Conservation (phyloP, 257 asterid species). For the Handroanthus guayacan region DNA sequence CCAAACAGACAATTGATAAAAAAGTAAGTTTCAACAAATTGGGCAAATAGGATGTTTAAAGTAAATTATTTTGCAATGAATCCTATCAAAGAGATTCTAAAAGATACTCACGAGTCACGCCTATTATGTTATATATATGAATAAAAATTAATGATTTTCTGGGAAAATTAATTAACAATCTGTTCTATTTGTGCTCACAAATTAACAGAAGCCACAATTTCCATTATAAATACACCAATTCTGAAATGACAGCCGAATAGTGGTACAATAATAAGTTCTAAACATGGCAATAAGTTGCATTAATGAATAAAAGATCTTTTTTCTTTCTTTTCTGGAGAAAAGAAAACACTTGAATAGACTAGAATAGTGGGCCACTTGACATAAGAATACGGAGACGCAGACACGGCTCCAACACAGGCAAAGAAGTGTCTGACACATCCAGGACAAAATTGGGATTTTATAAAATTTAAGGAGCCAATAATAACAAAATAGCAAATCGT, state of each 20-base stretch:
- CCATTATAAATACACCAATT: neutral
- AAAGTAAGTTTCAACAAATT: neutral
- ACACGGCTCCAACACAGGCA: too few relatives aligned
- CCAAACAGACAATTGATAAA: neutral
- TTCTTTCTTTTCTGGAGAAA: too few relatives aligned
- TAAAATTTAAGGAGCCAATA: too few relatives aligned
- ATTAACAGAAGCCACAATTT: constrained; percentile 7
- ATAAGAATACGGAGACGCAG: too few relatives aligned
- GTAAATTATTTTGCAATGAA: neutral
- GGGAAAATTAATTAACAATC: neutral
- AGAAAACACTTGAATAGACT: too few relatives aligned
- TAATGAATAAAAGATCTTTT: too few relatives aligned
- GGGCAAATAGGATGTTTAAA: neutral
- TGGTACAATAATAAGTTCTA: neutral
- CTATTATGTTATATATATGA: too few relatives aligned
- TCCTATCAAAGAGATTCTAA: neutral
- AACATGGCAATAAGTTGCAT: too few relatives aligned
- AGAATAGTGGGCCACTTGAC: neutral
- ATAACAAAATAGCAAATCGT: too few relatives aligned
- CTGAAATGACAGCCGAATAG: neutral
- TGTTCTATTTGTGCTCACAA: neutral
- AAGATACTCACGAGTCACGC: neutral
- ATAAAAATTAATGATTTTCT: constrained; percentile 18
- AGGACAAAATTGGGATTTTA: too few relatives aligned
- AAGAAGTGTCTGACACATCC: too few relatives aligned